phyloP scores from a whole-genome alignment of 176 grass and related monocot genomes.

The Elymus sibiricus region DNA sequence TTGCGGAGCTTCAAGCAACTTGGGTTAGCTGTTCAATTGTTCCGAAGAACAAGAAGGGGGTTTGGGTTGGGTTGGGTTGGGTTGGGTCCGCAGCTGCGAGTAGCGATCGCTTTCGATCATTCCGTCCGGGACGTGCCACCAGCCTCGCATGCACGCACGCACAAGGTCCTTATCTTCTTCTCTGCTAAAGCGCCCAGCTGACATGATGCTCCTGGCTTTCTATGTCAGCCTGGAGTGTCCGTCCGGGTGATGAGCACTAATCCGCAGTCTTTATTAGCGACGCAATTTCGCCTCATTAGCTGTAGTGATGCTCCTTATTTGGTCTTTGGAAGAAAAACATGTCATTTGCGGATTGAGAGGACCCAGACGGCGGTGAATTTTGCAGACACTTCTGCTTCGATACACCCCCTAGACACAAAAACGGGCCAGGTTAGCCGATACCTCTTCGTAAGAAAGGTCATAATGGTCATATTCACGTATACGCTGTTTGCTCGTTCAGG shows the following conservation, averaged over 20 bases:
- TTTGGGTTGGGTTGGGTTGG: background rate
- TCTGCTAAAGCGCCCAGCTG: background rate
- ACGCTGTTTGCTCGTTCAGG: too few species aligned
- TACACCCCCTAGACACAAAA: too few species aligned
- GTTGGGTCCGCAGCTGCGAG: background rate
- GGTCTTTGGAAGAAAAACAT: background rate
- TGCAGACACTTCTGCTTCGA: too few species aligned
- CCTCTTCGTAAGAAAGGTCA: too few species aligned
- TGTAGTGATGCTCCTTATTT: background rate
- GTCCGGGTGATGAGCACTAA: background rate
- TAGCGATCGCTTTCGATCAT: background rate
- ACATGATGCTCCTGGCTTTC: background rate
- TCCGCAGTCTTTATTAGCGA: background rate
- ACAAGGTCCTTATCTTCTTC: background rate
- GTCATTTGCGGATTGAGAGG: background rate
- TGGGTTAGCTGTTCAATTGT: background rate
- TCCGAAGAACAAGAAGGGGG: background rate
- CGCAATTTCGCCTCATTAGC: background rate
- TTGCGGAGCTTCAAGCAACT: background rate
- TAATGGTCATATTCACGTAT: too few species aligned
- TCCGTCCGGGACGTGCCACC: slow-evolving; percentile 30
- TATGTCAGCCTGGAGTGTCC: background rate
- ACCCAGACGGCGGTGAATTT: background rate
- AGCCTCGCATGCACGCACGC: slow-evolving; percentile 23
- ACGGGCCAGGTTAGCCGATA: too few species aligned